A percentile compares a stretch with the other conserved stretches of the same genome.
phyloP scores from a whole-genome alignment of 2,329 filamentous ascomycete genomes.

The Claviceps cyperi region DNA sequence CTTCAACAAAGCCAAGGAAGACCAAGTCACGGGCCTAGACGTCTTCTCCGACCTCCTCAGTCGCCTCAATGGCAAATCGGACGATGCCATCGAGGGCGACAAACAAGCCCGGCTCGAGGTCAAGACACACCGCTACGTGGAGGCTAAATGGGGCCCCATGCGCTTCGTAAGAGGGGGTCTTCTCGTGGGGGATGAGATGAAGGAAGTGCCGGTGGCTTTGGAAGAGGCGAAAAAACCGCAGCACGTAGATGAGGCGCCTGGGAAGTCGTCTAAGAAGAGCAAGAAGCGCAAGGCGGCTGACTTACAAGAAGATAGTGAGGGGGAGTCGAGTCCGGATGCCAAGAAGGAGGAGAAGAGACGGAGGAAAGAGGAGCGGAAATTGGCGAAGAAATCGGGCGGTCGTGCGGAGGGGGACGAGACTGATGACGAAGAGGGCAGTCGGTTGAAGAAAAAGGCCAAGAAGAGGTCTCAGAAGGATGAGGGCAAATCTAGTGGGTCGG shows the following conservation, averaged over 20 bases:
- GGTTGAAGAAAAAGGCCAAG: conserved; percentile 26
- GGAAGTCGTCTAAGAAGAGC: conserved; percentile 24
- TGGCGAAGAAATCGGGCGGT: conserved; percentile 13
- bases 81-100: conserved; percentile 57
- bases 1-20: conserved; percentile 59
- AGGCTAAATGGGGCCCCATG: conserved; percentile 64
- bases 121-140: conserved; percentile 59
- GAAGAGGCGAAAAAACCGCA: conserved; percentile 6
- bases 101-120: conserved; percentile 52
- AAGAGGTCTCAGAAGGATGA: conserved; percentile 21
- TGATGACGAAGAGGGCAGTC: conserved; percentile 19
- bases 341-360: conserved; percentile 22
- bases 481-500: conserved; percentile 10
- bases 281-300: conserved; percentile 36
- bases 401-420: conserved; percentile 9
- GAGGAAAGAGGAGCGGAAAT: conserved; percentile 21
- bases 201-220: conserved; percentile 17
- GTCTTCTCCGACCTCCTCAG: conserved; percentile 78
- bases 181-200: conserved; percentile 41
- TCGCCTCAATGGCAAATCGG: conserved; percentile 74
- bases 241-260: conserved; percentile 11
- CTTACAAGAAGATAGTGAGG: conserved; percentile 13
- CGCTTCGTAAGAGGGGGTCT: conserved; percentile 80
- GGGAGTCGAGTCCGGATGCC: conserved; percentile 3
- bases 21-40: conserved; percentile 72